Evolutionary conservation across 148 eudicot species (phyloP), one percentile per base, ranked within the genome.

Genomic region (Camellia sinensis): DNA sequence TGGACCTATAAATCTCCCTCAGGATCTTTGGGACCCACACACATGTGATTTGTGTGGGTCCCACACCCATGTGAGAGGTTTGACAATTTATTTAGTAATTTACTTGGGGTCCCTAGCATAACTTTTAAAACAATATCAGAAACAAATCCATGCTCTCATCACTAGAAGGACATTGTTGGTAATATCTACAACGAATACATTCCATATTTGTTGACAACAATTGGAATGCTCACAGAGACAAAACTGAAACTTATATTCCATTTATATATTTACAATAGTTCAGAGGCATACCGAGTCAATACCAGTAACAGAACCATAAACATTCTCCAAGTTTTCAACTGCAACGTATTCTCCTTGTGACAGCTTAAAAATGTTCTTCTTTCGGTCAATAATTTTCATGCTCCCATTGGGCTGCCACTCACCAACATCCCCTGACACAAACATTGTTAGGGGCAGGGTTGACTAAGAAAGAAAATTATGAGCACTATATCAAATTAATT

Each of bases 321-420:
- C 78, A 67, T 93, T 96, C 81, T 96, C 99, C 92, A 96, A 90
- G 87, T 93, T 92, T 79, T 96, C 98, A 46, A 96, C 99, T 18
- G 99, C 99, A 77, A 96, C 99, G 85, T 96, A 96, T 85, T 96
- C 99, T 73, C 99, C 99, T 82, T 96, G 99, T 46, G 98, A 91
- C 60, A 96, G 99, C 91, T 96, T 96, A 82, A 96, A 96, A 77
- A 93, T 96, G 86, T 96, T 96, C 91, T 96, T 96, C 86, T 92
- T 96, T 53, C 98, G 93, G 83, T 96, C 99, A 67, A 96, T 87
- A 53, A 96, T 91, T 85, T 92, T 93, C 91, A 96, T 81, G 85
- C 95, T 90, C 81, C 99, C 99, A 90, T 93, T 88, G 14, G 92
- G 92, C 82, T 90, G 99, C 99, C 98, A 96, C 87, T 95, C 99